Conservation (phyloP, 352 stramenopile genomes). For the Phytopythium delawarense region DNA sequence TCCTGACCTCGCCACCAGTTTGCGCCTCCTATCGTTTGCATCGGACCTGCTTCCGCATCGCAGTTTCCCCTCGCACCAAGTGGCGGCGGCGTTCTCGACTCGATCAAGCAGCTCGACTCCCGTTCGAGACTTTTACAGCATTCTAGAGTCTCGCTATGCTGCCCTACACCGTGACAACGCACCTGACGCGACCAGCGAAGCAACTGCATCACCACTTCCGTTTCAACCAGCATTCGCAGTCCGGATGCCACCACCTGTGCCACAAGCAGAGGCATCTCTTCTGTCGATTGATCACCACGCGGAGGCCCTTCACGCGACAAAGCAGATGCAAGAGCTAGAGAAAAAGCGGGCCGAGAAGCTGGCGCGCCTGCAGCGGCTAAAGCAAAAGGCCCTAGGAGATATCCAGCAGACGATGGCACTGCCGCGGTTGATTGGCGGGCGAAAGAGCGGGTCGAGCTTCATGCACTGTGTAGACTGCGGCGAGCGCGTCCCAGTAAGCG, state of each 20-base stretch:
- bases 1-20: constrained; percentile 14
- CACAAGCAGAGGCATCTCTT: neutral
- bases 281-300: neutral
- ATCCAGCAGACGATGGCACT: constrained; percentile 39
- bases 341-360: constrained; percentile 47
- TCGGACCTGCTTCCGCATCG: neutral
- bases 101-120: constrained; percentile 7
- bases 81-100: neutral
- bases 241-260: neutral
- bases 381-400: constrained; percentile 59
- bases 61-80: neutral
- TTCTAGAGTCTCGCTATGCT: constrained; percentile 26
- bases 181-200: neutral
- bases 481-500: constrained; percentile 26
- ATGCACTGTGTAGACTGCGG: constrained; percentile 60
- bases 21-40: constrained; percentile 26
- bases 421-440: constrained; percentile 68
- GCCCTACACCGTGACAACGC: neutral
- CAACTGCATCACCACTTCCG: neutral
- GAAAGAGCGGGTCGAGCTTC: constrained; percentile 54
- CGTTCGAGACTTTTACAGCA: constrained; percentile 36
- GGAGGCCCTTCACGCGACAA: constrained; percentile 37
- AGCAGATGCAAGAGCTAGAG: constrained; percentile 55
- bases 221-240: neutral
- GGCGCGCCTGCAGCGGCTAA: constrained; percentile 38